Evolutionary conservation across 176 grass and related monocot genomes (phyloP), one percentile per base, ranked within the genome.

Genomic region (Aegilops umbellulata): DNA sequence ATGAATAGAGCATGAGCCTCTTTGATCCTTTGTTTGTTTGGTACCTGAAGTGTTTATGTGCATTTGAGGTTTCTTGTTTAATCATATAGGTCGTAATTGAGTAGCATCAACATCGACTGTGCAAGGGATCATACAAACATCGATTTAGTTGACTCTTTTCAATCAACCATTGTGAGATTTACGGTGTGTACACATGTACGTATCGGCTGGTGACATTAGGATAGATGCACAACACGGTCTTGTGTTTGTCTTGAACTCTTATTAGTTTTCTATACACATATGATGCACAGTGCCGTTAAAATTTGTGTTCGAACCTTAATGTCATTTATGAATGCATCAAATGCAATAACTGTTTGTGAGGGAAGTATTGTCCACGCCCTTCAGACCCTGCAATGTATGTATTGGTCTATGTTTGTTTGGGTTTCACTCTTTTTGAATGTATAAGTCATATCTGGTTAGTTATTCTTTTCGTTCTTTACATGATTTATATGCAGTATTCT

Each of bases 401-500:
- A 36, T 72, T 49, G 24, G 11, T 49, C 23, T 17, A 49, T 75
- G 7, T 47, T 74, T 15, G 7, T 3, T 4, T 58, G 55, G 55
- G 41, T 29, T 74, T 42, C 26, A 27, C 42, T 74, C 39, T 38
- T 69, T 46, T 46, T 72, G 7, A 58, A 58, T 58, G 3, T 26
- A 16, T 27, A 46, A 74, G 3, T 47, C 39, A 74, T 42, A 47
- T 71, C 14, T 39, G 4, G 49, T 29, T 84, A 30, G 26, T 73
- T 51, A 57, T 63, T 11, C 63, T 83, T 87, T 15, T 36, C 78
- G 25, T 60, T 46, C 19, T 71, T 69, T 73, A 76, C 84, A 34
- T 60, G 58, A 74, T 87, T 55, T 32, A 36, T 88, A 81, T 39
- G 79, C 60, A 90, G 87, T 81, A 75, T 55, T 74, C 80, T 76